Percentiles rank a stretch among this genome's conserved stretches.
These are phyloP conservation scores for Coemansia erecta DNA, from an alignment of 192 early-diverging fungal species.

Conservation along the genomic window DNA sequence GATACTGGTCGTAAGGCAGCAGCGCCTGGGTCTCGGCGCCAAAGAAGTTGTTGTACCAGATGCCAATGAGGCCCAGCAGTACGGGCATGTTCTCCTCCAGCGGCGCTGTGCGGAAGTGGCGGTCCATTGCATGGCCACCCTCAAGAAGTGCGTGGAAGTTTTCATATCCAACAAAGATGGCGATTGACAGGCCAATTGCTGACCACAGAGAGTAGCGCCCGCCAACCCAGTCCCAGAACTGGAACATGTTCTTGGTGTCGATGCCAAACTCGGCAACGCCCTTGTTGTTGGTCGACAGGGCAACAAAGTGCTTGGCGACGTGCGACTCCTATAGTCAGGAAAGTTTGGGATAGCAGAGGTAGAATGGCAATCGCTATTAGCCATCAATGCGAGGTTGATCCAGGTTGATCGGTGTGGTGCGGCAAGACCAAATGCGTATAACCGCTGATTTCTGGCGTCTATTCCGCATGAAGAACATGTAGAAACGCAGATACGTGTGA, in stretches of 20 bases:
- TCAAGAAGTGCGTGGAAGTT: constrained; percentile 89
- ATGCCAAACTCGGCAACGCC: constrained; percentile 92
- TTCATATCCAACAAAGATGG: constrained; percentile 90
- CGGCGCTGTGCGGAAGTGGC: constrained; percentile 88
- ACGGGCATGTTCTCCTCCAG: constrained; percentile 93
- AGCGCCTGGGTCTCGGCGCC: constrained; percentile 91
- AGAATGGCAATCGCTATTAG: too few relatives aligned
- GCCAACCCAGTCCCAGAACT: constrained; percentile 99
- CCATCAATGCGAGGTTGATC: too few relatives aligned
- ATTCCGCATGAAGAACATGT: background rate
- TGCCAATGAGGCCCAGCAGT: constrained; percentile 80
- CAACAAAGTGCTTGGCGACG: constrained; percentile 99
- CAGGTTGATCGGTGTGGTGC: background rate
- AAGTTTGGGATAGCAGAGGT: background rate
- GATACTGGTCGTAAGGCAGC: constrained; percentile 98
- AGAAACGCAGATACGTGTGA: too few relatives aligned
- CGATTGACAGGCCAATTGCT: constrained; percentile 96
- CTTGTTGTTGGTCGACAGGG: constrained; percentile 92
- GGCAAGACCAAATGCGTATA: too few relatives aligned
- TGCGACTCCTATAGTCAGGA: constrained; percentile 56
- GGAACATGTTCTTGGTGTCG: constrained; percentile 96
- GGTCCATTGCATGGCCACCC: constrained; percentile 96
- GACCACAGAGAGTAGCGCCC: constrained; percentile 99
- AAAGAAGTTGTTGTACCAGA: constrained; percentile 99
- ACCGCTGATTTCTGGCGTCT: too few relatives aligned